Conservation (phyloP, 163 green algal genomes). For the Scenedesmus sp. region DNA sequence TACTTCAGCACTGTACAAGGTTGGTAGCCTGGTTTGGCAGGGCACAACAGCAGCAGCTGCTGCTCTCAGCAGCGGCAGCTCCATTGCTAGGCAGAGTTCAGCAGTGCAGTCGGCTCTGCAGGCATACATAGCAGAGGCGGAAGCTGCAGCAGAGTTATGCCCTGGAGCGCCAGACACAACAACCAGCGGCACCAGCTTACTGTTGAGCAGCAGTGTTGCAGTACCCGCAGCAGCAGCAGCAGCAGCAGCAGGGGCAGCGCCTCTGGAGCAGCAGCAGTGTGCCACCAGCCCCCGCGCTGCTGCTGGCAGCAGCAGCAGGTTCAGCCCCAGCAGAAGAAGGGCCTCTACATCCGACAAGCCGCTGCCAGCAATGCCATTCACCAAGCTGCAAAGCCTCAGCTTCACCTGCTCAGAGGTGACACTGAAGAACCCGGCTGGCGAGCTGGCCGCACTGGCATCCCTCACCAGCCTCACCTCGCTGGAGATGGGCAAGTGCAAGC, state of each 20-base stretch:
- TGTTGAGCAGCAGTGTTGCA: background rate
- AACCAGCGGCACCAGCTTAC: background rate
- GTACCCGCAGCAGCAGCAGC: background rate
- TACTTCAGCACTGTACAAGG: background rate
- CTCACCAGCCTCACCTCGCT: slow-evolving; percentile 40
- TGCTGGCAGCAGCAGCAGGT: slow-evolving; percentile 11
- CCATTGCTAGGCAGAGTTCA: slow-evolving; percentile 34
- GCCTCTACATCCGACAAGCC: background rate
- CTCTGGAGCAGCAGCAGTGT: background rate
- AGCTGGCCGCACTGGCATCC: slow-evolving; percentile 41
- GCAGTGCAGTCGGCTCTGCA: slow-evolving; percentile 43
- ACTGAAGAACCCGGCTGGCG: slow-evolving; percentile 10
- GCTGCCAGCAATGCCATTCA: slow-evolving; percentile 46
- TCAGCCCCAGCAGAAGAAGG: background rate
- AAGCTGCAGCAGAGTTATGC: background rate
- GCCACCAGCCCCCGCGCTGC: background rate
- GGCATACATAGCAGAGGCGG: slow-evolving; percentile 24
- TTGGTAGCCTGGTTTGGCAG: slow-evolving; percentile 36
- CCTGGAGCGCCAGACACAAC: background rate
- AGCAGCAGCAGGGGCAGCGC: background rate
- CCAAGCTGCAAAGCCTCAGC: background rate
- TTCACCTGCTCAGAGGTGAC: slow-evolving; percentile 44
- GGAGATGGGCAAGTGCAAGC: slow-evolving; percentile 44
- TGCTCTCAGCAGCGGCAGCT: slow-evolving; percentile 6
- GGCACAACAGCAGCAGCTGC: slow-evolving; percentile 29